Base-by-base conservation (phyloP, 768 basidiomycete genomes). In the Albatrellus ellisii region DNA sequence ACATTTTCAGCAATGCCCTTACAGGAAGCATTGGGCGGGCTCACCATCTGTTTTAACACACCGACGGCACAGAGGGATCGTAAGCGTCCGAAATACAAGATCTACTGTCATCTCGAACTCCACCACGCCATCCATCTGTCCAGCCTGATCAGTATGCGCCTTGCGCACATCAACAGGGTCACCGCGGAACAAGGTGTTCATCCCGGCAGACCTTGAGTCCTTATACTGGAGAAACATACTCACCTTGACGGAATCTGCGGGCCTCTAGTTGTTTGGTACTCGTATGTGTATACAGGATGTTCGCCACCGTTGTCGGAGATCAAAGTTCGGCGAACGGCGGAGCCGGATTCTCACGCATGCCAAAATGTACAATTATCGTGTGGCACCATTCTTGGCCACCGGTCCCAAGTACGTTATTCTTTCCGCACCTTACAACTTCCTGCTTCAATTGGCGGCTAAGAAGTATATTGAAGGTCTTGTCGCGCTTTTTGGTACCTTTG, bases 181-280 rank as follows among this genome's bases (percentile, higher is more conserved):
- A 33, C 26, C 8, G 36, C 25, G 37, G 31, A 11, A 21, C 26
- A 46, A 29, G 17, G n/a, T 48, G 44, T 42, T 48, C 47, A 46
- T 38, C 15, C 26, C 15, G 44, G 24, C n/a, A 20, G 45, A 46
- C 39, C 41, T 34, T 39, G 38, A 46, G 29, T 47, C 39, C 20
- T 36, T 49, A 42, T 36, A 43, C 48, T 56, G 49, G 56, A 50
- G 51, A 62, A 62, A 54, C 49, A 58, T 50, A 65, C 74, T 72
- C 62, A 77, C 75, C 73, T 78, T 76, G 76, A 66, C 56, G 67
- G 52, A 59, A 66, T 69, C 45, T 54, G 54, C 56, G 57, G 54
- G 36, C 47, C 55, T 54, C n/a, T n/a, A n/a, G n/a, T n/a, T n/a
- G n/a, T n/a, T n/a, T n/a, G n/a, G n/a, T n/a, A n/a, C n/a, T n/a